Evolutionary conservation across 2,329 filamentous ascomycete genomes (phyloP).

Genomic region (Dendryphion nanum): DNA sequence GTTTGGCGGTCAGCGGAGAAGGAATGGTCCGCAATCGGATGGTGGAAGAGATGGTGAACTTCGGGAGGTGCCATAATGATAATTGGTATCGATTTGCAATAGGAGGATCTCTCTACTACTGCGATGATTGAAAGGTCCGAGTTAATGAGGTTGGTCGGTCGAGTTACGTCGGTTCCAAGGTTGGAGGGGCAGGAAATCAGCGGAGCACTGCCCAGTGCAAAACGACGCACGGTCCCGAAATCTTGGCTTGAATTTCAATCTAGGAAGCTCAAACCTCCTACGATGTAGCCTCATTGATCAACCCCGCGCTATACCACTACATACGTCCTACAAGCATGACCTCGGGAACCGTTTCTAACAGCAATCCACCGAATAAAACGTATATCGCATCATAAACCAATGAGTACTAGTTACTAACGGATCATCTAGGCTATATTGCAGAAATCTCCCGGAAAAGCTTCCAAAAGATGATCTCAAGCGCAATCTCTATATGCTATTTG

Average conservation of each 20-base stretch:
- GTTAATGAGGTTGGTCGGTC: conserved; percentile 4
- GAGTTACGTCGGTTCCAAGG: conserved; percentile 3
- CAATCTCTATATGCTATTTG: conserved; percentile 88
- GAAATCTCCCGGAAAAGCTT: conserved; percentile 85
- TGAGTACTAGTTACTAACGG: too few relatives aligned
- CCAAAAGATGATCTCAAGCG: conserved; percentile 85
- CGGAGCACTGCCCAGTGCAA: too few relatives aligned
- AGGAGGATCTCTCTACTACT: conserved; percentile 98
- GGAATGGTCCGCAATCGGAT: conserved; percentile 94
- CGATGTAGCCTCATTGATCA: too few relatives aligned
- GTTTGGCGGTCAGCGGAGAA: conserved; percentile 90
- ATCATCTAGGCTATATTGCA: conserved; percentile 74
- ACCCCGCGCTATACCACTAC: conserved; percentile 1
- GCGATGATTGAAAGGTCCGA: conserved; percentile 9
- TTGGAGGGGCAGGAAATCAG: conserved; percentile 3
- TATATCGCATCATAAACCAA: too few relatives aligned
- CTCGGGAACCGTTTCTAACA: too few relatives aligned
- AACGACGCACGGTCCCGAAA: conserved; percentile 1
- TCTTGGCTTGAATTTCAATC: conserved; percentile 6
- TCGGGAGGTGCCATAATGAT: conserved; percentile 76
- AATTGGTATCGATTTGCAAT: conserved; percentile 51
- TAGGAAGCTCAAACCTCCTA: too few relatives aligned
- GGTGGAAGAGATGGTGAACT: conserved; percentile 95
- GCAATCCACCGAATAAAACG: conserved; percentile 7
- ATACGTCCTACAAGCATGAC: not conserved